A percentile compares a stretch with the other conserved stretches of the same genome.
phyloP scores from a whole-genome alignment of 2,329 filamentous ascomycete genomes.

The Zymoseptoria pseudotritici region DNA sequence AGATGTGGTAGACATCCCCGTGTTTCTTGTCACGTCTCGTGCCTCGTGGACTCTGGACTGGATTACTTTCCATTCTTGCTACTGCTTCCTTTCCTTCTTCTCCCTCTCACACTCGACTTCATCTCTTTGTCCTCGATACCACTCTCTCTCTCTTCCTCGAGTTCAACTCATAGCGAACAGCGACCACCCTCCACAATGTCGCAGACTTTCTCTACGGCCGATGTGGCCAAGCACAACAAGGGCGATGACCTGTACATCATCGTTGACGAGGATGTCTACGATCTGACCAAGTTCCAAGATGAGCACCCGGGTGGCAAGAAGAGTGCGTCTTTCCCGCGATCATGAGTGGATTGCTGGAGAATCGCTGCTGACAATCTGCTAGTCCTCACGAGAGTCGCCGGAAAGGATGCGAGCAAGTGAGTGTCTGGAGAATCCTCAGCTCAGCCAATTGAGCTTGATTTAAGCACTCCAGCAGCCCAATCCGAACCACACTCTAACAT shows the following conservation, averaged over 20 bases:
- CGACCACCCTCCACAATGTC: conserved; percentile 59
- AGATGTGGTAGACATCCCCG: not conserved
- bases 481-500: not conserved
- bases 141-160: not conserved
- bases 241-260: conserved; percentile 78
- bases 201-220: conserved; percentile 72
- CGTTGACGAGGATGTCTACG: conserved; percentile 92
- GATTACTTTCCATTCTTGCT: too few species aligned
- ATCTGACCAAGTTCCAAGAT: conserved; percentile 63
- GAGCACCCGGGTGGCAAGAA: conserved; percentile 53
- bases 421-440: not conserved
- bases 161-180: not conserved
- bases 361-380: not conserved
- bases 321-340: conserved; percentile 38
- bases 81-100: not conserved
- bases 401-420: conserved; percentile 59
- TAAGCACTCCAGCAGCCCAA: not conserved
- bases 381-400: conserved; percentile 59
- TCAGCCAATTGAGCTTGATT: not conserved
- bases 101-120: not conserved
- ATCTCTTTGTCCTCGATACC: not conserved
- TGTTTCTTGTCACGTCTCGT: not conserved
- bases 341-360: not conserved
- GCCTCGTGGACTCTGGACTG: not conserved
- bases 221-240: conserved; percentile 91